These are phyloP conservation scores for Canavalia ensiformis DNA, from an alignment of 306 rosid species.

Conservation along the genomic window DNA sequence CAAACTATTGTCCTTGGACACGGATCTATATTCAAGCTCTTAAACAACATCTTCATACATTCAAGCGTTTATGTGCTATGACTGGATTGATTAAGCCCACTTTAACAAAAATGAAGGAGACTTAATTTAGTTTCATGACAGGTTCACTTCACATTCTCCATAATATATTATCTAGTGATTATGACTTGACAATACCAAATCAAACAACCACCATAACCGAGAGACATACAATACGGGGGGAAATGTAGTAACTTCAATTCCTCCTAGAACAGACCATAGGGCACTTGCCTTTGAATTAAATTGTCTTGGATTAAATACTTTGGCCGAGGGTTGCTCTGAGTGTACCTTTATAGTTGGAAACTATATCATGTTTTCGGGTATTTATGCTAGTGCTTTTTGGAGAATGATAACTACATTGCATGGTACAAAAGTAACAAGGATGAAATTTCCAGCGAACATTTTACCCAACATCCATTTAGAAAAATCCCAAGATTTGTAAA, in stretches of 20 bases:
- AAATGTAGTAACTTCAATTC: background rate
- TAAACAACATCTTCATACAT: background rate
- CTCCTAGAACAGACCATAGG: background rate
- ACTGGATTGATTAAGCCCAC: background rate
- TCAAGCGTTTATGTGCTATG: background rate
- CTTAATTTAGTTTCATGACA: background rate
- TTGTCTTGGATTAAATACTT: background rate
- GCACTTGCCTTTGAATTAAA: constrained; percentile 1
- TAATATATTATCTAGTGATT: background rate
- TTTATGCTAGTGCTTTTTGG: background rate
- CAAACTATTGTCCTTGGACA: background rate
- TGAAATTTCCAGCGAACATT: constrained; percentile 3
- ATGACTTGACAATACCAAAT: background rate
- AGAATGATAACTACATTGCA: constrained; percentile 22
- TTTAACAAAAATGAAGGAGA: background rate
- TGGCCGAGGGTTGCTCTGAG: background rate
- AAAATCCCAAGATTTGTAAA: constrained; percentile 26
- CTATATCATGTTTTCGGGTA: background rate
- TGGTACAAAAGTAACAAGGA: constrained; percentile 4
- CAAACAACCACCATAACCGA: background rate
- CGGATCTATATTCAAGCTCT: background rate
- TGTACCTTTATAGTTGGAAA: background rate
- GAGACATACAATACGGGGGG: background rate
- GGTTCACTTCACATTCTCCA: constrained; percentile 4
- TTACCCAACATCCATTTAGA: constrained; percentile 34